These are phyloP conservation scores for Xylaria arbuscula DNA, from an alignment of 2,329 filamentous ascomycete species.

Conservation along the genomic window DNA sequence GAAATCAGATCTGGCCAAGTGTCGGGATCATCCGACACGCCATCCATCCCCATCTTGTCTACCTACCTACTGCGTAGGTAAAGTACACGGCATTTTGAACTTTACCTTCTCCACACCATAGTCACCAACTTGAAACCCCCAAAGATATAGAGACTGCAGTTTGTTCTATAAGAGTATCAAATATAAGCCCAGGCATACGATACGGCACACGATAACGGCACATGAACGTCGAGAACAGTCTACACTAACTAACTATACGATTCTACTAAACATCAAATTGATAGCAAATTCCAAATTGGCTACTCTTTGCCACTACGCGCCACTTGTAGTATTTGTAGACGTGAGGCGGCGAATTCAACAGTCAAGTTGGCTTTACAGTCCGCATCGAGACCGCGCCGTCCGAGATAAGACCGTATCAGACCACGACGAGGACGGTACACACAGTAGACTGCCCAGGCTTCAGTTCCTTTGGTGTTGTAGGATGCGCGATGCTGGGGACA, in stretches of 20 bases:
- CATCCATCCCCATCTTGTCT: neutral
- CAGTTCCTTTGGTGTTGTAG: constrained; percentile 25
- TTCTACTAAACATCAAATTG: neutral
- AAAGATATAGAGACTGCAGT: neutral
- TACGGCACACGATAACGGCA: neutral
- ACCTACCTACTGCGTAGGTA: neutral
- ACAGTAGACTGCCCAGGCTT: neutral
- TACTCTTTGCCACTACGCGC: neutral
- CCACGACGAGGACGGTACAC: constrained; percentile 3
- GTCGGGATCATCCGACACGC: constrained; percentile 7
- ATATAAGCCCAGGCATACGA: too few relatives aligned
- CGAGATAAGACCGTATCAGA: constrained; percentile 21
- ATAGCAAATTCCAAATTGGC: neutral
- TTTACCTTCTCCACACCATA: neutral
- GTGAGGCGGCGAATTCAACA: neutral
- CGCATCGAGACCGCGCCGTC: constrained; percentile 13
- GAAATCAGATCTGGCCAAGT: neutral
- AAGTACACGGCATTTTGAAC: neutral
- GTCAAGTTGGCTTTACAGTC: constrained; percentile 12
- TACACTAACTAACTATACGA: constrained; percentile 15
- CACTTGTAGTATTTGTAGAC: constrained; percentile 11
- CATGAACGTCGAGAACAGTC: neutral
- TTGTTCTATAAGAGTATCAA: too few relatives aligned
- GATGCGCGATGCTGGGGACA: constrained; percentile 28
- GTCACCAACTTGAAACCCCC: constrained; percentile 18